Conservation (phyloP, 2,329 filamentous ascomycete genomes). For the Colletotrichum liriopes region DNA sequence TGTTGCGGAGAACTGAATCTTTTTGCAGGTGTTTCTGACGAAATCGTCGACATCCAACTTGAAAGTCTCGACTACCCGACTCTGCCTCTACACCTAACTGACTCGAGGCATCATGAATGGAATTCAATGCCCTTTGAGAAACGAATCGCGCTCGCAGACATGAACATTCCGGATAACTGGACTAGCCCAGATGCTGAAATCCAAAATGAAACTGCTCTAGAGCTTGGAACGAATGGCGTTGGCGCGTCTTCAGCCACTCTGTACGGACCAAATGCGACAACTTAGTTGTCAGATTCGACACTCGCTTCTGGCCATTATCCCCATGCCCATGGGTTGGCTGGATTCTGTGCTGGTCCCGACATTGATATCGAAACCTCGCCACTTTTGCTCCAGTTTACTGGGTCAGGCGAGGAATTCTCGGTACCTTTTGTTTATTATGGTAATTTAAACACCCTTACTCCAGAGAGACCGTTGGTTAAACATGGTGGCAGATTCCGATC, state of each 20-base stretch:
- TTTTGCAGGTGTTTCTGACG: not conserved
- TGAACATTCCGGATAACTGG: not conserved
- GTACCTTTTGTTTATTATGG: not conserved
- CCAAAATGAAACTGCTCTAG: not conserved
- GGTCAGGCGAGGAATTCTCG: too few species aligned
- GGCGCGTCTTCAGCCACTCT: rapidly evolving
- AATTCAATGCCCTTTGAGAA: not conserved
- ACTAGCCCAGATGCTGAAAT: too few species aligned
- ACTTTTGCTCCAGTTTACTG: not conserved
- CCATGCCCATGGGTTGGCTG: conserved; percentile 6
- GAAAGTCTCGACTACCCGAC: not conserved
- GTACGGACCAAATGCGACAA: not conserved
- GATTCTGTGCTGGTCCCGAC: conserved; percentile 1
- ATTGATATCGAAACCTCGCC: not conserved
- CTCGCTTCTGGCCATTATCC: not conserved
- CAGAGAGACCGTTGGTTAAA: not conserved
- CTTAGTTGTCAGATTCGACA: conserved; percentile 14
- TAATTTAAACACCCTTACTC: not conserved
- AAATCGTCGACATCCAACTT: too few species aligned
- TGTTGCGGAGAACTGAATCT: not conserved
- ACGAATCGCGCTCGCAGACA: not conserved
- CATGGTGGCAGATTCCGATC: not conserved
- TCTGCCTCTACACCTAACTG: too few species aligned
- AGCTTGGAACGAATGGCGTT: rapidly evolving
- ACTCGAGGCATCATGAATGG: not conserved